phyloP scores from a whole-genome alignment of 257 asterid genomes.

The Plantago ovata region DNA sequence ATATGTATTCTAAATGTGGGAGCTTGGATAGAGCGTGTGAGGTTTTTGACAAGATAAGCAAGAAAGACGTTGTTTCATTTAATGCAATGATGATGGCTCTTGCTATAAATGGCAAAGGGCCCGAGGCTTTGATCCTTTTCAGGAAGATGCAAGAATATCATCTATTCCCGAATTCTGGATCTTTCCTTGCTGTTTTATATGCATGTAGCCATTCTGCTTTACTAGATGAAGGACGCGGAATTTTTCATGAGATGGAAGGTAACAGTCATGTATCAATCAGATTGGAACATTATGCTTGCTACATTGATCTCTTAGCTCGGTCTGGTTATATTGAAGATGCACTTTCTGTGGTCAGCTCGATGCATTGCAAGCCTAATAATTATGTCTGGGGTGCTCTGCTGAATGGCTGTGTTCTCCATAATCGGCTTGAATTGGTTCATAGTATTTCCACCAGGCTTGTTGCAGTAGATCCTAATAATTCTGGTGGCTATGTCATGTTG shows the following conservation, averaged over 20 bases:
- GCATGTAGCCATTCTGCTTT: constrained; percentile 70
- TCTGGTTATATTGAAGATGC: constrained; percentile 69
- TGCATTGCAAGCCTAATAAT: constrained; percentile 60
- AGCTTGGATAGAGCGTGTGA: constrained; percentile 40
- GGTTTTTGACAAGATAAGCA: constrained; percentile 36
- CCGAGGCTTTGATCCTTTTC: constrained; percentile 49
- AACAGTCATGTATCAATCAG: constrained; percentile 29
- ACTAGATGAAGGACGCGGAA: constrained; percentile 46
- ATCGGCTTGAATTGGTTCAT: constrained; percentile 46
- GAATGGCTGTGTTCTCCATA: constrained; percentile 53
- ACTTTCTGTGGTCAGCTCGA: constrained; percentile 38
- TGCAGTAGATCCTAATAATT: constrained; percentile 54
- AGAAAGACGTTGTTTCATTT: constrained; percentile 62
- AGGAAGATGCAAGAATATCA: constrained; percentile 34
- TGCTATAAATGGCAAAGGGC: constrained; percentile 61
- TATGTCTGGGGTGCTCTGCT: constrained; percentile 77
- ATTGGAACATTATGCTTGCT: constrained; percentile 73
- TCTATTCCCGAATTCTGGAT: constrained; percentile 40
- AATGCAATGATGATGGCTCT: constrained; percentile 84
- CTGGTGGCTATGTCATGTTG: constrained; percentile 73
- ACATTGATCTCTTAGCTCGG: constrained; percentile 64
- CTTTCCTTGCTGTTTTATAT: constrained; percentile 45
- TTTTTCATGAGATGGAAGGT: constrained; percentile 38
- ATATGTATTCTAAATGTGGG: constrained; percentile 80
- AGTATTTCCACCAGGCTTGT: constrained; percentile 57